Evolutionary conservation across 116 monocot species (phyloP), one percentile per base, ranked within the genome.

Genomic region (Cymodocea nodosa): DNA sequence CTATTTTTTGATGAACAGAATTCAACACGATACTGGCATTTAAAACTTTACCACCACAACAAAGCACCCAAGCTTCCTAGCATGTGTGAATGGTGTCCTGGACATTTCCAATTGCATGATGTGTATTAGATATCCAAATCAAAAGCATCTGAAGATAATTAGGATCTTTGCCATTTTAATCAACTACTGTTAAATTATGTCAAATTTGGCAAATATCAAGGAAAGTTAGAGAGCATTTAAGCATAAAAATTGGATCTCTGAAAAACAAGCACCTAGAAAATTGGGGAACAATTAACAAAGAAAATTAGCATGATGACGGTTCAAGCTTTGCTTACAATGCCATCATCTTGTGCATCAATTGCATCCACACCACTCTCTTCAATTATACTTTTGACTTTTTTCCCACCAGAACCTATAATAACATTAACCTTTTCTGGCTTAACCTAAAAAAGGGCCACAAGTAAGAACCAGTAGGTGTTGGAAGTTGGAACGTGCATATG

Each of bases 371-470:
- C 95, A 70, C 85, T 85, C 74, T 95, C 87, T 74, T 90, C 90
- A 71, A 95, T 95, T 63, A 95, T 95, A 76, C 90, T 85, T 76
- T 82, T 90, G 36, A 95, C 75, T 63, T 87, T 95, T 82, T 95
- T 95, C 48, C 90, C 90, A 58, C 90, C 95, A 59, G 85, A 49
- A 50, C 95, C 90, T 83, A 95, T 95, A 51, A 95, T 95, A 39
- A 64, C 71, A 83, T 90, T 82, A n/a, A 90, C 75, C 70, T 80
- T 95, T 20, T 90, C 81, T 15, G 95, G 90, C 53, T 74, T 95
- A 37, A 95, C 87, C 90, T 95, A 72, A 63, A 73, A 56, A 2
- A 36, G 35, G 50, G 55, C 35, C 8, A 2, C n/a, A 62, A 62
- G 18, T 62, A 36, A 19, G 15, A 25, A 18, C 13, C 6, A 36